phyloP scores from a whole-genome alignment of 345 rosid genomes.

The Hypericum androsaemum region DNA sequence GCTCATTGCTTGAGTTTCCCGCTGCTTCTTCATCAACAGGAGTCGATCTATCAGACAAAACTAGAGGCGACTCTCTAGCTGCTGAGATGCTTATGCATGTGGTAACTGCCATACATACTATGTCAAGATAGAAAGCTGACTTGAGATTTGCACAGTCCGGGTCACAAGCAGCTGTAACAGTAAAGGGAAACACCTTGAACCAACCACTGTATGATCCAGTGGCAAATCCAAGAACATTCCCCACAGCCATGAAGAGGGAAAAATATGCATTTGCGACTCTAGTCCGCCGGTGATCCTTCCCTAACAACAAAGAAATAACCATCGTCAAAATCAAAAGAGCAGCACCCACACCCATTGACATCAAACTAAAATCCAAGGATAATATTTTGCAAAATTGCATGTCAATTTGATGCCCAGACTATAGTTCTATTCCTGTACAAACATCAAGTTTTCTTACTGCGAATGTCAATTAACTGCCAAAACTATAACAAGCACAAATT shows the following conservation, averaged over 20 bases:
- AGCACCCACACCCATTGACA: too few species aligned
- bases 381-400: too few species aligned
- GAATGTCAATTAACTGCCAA: too few species aligned
- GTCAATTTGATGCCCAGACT: too few species aligned
- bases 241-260: constrained; percentile 86
- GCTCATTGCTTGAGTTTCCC: constrained; percentile 36
- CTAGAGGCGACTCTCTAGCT: constrained; percentile 58
- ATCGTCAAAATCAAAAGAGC: too few species aligned
- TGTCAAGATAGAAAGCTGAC: constrained; percentile 79
- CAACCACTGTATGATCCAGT: constrained; percentile 84
- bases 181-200: constrained; percentile 74
- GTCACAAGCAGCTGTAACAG: constrained; percentile 64
- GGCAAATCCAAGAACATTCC: constrained; percentile 89
- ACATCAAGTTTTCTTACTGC: too few species aligned
- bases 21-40: constrained; percentile 30
- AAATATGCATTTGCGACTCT: constrained; percentile 94
- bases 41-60: constrained; percentile 21
- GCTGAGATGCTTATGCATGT: constrained; percentile 53
- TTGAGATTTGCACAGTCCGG: constrained; percentile 83
- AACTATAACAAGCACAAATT: too few species aligned
- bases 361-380: too few species aligned
- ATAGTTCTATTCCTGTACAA: too few species aligned
- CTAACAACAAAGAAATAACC: constrained; percentile 24
- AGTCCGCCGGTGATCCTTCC: constrained; percentile 78
- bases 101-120: constrained; percentile 54